Conservation (phyloP, 805 yeast genomes). For the Yarrowia sp. region DNA sequence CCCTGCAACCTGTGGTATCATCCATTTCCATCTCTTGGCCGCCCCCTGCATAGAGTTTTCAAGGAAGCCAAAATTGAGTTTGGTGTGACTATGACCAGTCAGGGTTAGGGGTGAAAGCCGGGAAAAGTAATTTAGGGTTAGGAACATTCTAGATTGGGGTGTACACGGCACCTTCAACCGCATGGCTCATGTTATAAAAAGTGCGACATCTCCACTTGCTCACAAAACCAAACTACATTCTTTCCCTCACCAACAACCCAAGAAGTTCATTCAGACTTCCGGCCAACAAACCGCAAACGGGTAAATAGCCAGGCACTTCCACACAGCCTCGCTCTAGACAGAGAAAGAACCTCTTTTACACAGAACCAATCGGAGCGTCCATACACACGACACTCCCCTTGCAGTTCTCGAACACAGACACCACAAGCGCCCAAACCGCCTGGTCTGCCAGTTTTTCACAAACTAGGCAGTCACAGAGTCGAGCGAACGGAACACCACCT, state of each 20-base stretch:
- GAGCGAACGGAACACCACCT: slow-evolving; percentile 39
- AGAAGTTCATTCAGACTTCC: slow-evolving; percentile 12
- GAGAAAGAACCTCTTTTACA: background rate
- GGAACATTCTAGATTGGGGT: background rate
- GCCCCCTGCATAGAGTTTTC: background rate
- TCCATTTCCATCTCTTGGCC: too few species aligned
- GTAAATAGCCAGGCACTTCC: slow-evolving; percentile 10
- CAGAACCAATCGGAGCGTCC: slow-evolving; percentile 37
- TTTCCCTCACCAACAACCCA: slow-evolving; percentile 4
- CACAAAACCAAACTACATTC: slow-evolving; percentile 19
- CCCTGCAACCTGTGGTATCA: too few species aligned
- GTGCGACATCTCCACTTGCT: slow-evolving; percentile 14
- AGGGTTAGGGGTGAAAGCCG: slow-evolving; percentile 3
- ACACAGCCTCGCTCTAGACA: slow-evolving; percentile 4
- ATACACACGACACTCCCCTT: slow-evolving; percentile 17
- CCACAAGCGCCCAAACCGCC: slow-evolving; percentile 26
- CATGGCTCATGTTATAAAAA: slow-evolving; percentile 31
- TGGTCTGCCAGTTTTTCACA: slow-evolving; percentile 27
- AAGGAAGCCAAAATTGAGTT: slow-evolving; percentile 1
- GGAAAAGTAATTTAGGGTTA: slow-evolving; percentile 6
- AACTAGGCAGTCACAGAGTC: slow-evolving; percentile 37
- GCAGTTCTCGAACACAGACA: slow-evolving; percentile 19
- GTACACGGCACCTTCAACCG: slow-evolving; percentile 29
- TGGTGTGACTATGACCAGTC: slow-evolving; percentile 38
- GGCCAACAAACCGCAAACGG: slow-evolving; percentile 14